These are phyloP conservation scores for Davidsoniella neocaledoniae DNA, from an alignment of 2,329 filamentous ascomycete genomes.

Conservation along the genomic window DNA sequence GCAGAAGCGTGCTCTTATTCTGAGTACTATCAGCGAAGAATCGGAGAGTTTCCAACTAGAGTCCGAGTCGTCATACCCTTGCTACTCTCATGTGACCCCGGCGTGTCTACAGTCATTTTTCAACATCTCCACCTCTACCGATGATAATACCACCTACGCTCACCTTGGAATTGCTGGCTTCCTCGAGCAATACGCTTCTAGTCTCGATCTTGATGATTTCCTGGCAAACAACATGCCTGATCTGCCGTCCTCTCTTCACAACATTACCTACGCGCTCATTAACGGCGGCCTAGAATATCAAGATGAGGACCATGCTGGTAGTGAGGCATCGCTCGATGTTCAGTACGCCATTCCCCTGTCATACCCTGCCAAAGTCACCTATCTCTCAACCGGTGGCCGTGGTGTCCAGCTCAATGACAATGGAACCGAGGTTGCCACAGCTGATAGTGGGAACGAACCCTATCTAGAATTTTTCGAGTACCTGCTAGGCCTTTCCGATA, in stretches of 20 bases:
- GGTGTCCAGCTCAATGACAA: constrained; percentile 24
- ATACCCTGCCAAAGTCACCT: constrained; percentile 27
- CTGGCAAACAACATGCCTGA: constrained; percentile 22
- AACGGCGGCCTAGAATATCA: constrained; percentile 30
- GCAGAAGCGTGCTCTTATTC: constrained; percentile 8
- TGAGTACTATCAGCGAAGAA: constrained; percentile 14
- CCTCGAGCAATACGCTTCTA: constrained; percentile 30
- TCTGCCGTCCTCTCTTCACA: constrained; percentile 22
- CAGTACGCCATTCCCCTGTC: constrained; percentile 30
- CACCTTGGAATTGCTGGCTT: constrained; percentile 32
- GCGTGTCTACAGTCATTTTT: constrained; percentile 29
- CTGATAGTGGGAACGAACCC: constrained; percentile 33
- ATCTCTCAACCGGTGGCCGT: constrained; percentile 29
- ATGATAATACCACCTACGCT: constrained; percentile 13
- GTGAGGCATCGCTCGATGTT: constrained; percentile 32
- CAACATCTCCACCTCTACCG: constrained; percentile 24
- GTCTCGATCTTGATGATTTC: constrained; percentile 25
- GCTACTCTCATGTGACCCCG: constrained; percentile 21
- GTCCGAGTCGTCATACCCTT: constrained; percentile 15
- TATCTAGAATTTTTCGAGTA: constrained; percentile 37
- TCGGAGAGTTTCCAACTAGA: constrained; percentile 8
- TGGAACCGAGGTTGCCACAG: constrained; percentile 20
- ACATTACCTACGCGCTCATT: constrained; percentile 25
- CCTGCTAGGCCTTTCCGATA: constrained; percentile 27
- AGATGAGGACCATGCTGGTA: constrained; percentile 20